A percentile compares a stretch with the other conserved stretches of the same genome.
Evolutionary conservation across 1,284 basidiomycete species (phyloP).

Genomic region (Ustilago xerochloae): DNA sequence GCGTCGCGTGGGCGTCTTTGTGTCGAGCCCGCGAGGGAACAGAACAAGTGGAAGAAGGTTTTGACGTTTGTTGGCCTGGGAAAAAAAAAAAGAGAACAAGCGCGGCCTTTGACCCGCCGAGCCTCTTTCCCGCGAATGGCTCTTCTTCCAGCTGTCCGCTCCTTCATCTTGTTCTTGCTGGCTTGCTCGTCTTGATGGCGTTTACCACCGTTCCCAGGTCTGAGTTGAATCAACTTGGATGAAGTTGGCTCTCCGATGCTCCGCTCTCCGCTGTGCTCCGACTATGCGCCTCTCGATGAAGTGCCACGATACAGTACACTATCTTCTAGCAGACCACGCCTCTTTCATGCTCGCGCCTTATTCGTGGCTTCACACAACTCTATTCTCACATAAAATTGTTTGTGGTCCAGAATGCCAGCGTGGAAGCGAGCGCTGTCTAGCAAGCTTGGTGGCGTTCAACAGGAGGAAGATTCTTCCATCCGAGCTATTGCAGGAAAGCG

Average conservation of each 20-base stretch:
- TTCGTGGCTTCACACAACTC: not conserved
- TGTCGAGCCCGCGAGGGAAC: too few species aligned
- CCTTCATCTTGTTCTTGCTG: not conserved
- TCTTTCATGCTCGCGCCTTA: not conserved
- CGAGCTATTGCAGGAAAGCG: too few species aligned
- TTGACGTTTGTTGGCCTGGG: not conserved
- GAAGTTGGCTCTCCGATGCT: not conserved
- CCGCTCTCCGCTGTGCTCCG: not conserved
- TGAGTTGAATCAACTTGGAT: not conserved
- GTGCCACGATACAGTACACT: too few species aligned
- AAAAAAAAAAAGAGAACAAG: not conserved
- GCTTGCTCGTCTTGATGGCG: not conserved
- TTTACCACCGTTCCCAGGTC: not conserved
- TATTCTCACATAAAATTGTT: slow-evolving; percentile 1
- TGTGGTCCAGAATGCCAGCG: too few species aligned
- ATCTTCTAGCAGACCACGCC: not conserved
- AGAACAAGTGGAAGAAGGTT: not conserved
- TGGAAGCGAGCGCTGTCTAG: too few species aligned
- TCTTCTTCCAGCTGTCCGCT: not conserved
- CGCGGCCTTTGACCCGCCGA: not conserved
- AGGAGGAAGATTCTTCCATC: too few species aligned
- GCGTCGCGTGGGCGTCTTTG: slow-evolving; percentile 21
- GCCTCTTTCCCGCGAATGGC: not conserved
- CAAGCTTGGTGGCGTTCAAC: too few species aligned
- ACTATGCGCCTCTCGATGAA: not conserved